A percentile compares a stretch with the other conserved stretches of the same genome.
phyloP scores from a whole-genome alignment of 768 basidiomycete species.

The Tremella fuciformis region DNA sequence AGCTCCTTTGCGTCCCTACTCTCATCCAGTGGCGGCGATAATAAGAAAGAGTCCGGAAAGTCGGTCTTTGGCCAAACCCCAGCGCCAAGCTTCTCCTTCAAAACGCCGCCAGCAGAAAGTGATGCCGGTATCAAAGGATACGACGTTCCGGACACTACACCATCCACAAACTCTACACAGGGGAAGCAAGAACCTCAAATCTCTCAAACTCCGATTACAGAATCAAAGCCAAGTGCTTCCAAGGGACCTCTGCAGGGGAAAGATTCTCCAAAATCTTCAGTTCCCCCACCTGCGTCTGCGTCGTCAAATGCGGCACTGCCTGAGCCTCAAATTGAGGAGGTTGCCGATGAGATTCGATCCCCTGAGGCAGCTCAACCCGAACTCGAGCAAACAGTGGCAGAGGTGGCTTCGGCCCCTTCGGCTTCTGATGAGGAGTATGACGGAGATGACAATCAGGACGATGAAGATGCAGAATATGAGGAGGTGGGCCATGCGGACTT shows the following conservation, averaged over 20 bases:
- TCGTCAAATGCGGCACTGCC: not conserved
- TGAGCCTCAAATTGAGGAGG: constrained; percentile 5
- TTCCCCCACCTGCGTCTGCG: not conserved
- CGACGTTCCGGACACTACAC: constrained; percentile 8
- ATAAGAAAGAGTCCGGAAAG: not conserved
- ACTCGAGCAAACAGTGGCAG: not conserved
- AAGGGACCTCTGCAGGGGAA: not conserved
- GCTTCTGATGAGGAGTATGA: constrained; percentile 10
- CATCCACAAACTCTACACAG: not conserved
- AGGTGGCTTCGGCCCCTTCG: not conserved
- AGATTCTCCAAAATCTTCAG: not conserved
- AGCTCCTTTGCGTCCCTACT: constrained; percentile 3
- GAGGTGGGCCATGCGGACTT: constrained; percentile 1
- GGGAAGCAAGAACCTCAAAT: constrained; percentile 6
- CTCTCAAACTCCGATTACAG: constrained; percentile 4
- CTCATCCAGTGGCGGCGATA: not conserved
- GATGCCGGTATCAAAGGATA: constrained; percentile 1
- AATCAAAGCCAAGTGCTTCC: not conserved
- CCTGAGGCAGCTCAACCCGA: not conserved
- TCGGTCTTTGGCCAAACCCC: not conserved
- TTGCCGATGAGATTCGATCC: not conserved
- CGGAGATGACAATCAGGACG: constrained; percentile 2
- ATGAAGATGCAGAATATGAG: constrained; percentile 18
- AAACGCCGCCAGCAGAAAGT: not conserved
- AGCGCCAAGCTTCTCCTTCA: not conserved